phyloP scores from a whole-genome alignment of 805 yeast genomes.

The Starmerella bombicola region DNA sequence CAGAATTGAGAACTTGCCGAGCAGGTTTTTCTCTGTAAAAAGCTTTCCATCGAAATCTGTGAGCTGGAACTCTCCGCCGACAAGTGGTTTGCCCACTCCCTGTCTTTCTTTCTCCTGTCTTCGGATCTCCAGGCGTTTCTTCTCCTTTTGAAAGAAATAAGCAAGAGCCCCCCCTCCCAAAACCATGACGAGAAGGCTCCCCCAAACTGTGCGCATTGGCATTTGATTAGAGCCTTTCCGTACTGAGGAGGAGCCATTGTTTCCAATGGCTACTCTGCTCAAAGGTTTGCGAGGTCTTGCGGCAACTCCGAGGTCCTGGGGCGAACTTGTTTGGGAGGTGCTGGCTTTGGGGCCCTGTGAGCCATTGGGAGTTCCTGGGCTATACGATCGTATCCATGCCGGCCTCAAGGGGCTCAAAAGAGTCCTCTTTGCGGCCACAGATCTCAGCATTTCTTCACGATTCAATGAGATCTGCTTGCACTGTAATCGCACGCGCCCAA shows the following conservation, averaged over 20 bases:
- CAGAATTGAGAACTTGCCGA: conserved; percentile 69
- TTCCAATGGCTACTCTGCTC: conserved; percentile 71
- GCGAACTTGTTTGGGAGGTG: no score
- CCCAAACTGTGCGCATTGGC: conserved; percentile 50
- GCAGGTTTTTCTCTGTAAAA: conserved; percentile 67
- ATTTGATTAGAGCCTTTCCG: conserved; percentile 29
- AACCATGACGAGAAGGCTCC: conserved; percentile 56
- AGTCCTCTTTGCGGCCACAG: no score
- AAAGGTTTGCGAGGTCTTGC: conserved; percentile 45
- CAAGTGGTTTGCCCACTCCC: conserved; percentile 81
- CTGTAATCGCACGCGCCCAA: no score
- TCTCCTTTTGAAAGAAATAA: conserved; percentile 61
- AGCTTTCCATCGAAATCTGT: conserved; percentile 55
- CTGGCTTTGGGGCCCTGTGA: no score
- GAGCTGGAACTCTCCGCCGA: conserved; percentile 80
- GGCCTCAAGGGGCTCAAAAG: no score
- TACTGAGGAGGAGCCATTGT: conserved; percentile 31
- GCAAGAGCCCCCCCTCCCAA: conserved; percentile 61
- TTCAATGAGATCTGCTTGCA: no score
- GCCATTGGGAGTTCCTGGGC: no score
- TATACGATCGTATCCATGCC: no score
- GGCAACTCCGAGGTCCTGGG: no score
- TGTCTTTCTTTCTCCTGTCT: conserved; percentile 74
- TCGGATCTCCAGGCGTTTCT: conserved; percentile 57
- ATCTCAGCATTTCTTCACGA: no score